Evolutionary conservation across 2,329 filamentous ascomycete genomes (phyloP).

Genomic region (Coniochaeta pulveracea): DNA sequence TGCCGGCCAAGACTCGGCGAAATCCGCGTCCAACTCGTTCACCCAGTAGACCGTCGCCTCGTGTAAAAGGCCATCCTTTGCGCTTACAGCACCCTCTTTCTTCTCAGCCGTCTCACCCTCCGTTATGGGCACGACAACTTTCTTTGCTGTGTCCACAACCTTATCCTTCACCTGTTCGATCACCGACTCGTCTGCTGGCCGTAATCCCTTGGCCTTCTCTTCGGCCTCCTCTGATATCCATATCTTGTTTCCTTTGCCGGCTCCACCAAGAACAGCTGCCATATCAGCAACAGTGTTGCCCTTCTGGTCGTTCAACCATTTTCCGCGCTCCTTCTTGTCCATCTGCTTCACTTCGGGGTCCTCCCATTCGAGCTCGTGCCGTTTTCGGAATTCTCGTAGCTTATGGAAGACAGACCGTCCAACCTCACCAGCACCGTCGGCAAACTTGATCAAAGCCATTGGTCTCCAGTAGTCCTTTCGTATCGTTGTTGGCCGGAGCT

Average conservation of each 20-base stretch:
- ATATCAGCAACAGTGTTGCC: conserved; percentile 53
- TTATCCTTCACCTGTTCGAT: neutral
- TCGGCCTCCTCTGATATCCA: conserved; percentile 15
- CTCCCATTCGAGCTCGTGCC: conserved; percentile 53
- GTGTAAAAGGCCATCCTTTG: conserved; percentile 10
- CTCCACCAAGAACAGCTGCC: conserved; percentile 42
- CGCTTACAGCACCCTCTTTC: conserved; percentile 6
- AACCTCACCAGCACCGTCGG: conserved; percentile 34
- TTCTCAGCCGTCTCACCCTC: conserved; percentile 4
- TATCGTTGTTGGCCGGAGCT: conserved; percentile 49
- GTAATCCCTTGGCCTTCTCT: conserved; percentile 2
- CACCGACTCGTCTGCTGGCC: neutral
- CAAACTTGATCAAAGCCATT: conserved; percentile 48
- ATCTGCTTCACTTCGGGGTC: conserved; percentile 25
- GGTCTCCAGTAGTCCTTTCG: conserved; percentile 59
- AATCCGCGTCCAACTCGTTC: conserved; percentile 33
- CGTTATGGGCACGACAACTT: conserved; percentile 2
- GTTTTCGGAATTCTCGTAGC: conserved; percentile 50
- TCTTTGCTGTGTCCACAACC: neutral
- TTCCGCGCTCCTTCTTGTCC: conserved; percentile 33
- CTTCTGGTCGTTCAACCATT: conserved; percentile 46
- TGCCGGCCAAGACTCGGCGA: conserved; percentile 34
- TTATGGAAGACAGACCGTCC: conserved; percentile 51
- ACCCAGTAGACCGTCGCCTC: conserved; percentile 39
- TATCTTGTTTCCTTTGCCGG: conserved; percentile 39